Base-by-base conservation (phyloP, 176 grass and related monocot species). In the Pontederia crassipes region DNA sequence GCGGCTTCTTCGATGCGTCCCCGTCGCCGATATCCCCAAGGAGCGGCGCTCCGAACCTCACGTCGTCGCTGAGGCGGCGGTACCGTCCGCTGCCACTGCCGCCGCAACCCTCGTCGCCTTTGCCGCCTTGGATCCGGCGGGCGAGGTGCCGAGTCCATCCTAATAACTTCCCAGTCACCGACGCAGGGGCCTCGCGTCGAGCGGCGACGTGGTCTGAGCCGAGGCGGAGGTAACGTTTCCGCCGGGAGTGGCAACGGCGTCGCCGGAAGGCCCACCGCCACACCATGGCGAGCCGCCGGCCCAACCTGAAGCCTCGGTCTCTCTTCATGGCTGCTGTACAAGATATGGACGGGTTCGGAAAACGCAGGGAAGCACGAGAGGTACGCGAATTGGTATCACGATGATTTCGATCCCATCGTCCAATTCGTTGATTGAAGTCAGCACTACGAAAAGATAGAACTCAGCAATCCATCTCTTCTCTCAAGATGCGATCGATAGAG, bases 271-370 rank as follows among this genome's bases (percentile, higher is more conserved):
- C 55, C 75, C 82, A 48, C 61, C 71, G 46, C 79, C 82, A 88
- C 9, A 76, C 16, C 1, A 65, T 74, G 1, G 79, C 71, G 58
- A 98, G 70, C 64, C 74, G 91, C 59, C 93, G 88, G 10, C 93
- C 93, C 0, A 98, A 68, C 28, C 77, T 83, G 88, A 89, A 79
- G 12, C 93, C 93, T 54, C 84, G 66, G 4, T 74, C 67, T 8
- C 79, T 68, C 79, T 61, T 83, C 88, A 75, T 89, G 12, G 46
- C 4, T 54, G 13, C 10, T 2, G 26, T 18, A 18, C 9, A 11
- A 11, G 26, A 52, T 75, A 60, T n/a, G 9, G 48, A 26, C 28
- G 12, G n/a, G 26, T 40, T 17, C 12, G 14, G 13, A 16, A 12
- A 11, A 12, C 0, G 10, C 15, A 53, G 51, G 4, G 29, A 35